Conservation (phyloP, 306 rosid genomes). For the Cicer judaicum region DNA sequence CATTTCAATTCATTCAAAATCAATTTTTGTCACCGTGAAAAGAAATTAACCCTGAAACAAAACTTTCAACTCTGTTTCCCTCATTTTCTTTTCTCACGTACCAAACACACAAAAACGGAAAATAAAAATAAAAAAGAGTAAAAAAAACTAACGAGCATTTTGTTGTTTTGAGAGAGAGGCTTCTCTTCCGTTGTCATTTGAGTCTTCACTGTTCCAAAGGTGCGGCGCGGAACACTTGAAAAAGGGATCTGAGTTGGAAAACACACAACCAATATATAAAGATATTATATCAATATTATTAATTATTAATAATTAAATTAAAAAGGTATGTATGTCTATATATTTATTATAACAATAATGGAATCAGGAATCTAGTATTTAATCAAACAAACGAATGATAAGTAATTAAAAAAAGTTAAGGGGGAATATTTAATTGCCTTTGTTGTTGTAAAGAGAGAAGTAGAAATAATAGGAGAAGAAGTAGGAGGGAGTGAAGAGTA, state of each 20-base stretch:
- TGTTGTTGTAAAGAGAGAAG: conserved; percentile 22
- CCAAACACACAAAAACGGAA: conserved; percentile 5
- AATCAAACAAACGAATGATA: not conserved
- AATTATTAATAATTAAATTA: not conserved
- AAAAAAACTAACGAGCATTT: conserved; percentile 83
- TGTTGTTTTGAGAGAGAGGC: conserved; percentile 56
- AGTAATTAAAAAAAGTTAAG: not conserved
- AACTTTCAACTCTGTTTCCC: not conserved
- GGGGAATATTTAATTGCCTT: conserved; percentile 20
- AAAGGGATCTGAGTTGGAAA: conserved; percentile 51
- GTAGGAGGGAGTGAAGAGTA: conserved; percentile 3
- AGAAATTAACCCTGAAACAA: not conserved
- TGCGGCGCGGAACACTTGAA: conserved; percentile 51
- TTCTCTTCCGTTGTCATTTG: conserved; percentile 73
- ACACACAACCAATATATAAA: conserved; percentile 10
- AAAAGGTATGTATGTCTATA: not conserved
- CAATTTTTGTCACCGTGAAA: too few relatives aligned
- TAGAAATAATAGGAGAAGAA: not conserved
- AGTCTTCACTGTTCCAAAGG: conserved; percentile 48
- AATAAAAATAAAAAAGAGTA: not conserved
- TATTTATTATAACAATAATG: not conserved
- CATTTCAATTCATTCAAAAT: too few relatives aligned
- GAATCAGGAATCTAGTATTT: conserved; percentile 1
- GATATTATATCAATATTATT: not conserved
- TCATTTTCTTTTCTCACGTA: not conserved